These are phyloP conservation scores for Panaeolus cyanescens DNA, from an alignment of 768 basidiomycete species.

Conservation along the genomic window DNA sequence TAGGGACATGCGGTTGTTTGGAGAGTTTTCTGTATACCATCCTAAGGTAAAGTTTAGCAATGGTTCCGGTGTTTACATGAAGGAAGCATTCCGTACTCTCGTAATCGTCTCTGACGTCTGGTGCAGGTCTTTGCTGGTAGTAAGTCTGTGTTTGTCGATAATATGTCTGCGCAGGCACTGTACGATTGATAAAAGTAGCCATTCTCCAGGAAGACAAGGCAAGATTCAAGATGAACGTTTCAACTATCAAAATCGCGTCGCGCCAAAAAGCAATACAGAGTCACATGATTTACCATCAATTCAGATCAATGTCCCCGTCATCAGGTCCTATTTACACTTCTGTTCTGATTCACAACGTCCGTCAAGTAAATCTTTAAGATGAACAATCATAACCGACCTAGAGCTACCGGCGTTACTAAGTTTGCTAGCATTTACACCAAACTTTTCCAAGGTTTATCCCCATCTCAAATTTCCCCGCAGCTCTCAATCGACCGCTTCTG, in stretches of 20 bases:
- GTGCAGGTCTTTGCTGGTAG: constrained; percentile 28
- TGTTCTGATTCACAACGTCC: not conserved
- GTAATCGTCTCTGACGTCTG: constrained; percentile 71
- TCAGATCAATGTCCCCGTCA: not conserved
- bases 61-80: constrained; percentile 4
- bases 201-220: constrained; percentile 8
- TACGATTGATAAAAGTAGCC: constrained; percentile 24
- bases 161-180: constrained; percentile 16
- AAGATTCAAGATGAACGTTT: not conserved
- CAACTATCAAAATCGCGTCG: constrained; percentile 17
- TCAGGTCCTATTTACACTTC: not conserved
- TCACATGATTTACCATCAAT: constrained; percentile 11
- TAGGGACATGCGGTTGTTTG: constrained; percentile 89
- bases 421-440: constrained; percentile 49
- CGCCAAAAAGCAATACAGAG: constrained; percentile 3
- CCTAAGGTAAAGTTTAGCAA: constrained; percentile 41
- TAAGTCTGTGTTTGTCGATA: constrained; percentile 26
- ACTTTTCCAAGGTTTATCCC: constrained; percentile 51
- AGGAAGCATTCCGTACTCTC: constrained; percentile 53
- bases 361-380: not conserved
- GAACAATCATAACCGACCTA: not conserved
- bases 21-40: constrained; percentile 82
- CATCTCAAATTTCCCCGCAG: constrained; percentile 44
- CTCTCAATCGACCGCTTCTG: constrained; percentile 51
- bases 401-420: constrained; percentile 27